phyloP scores from a whole-genome alignment of 2,329 filamentous ascomycete genomes.

The Calonectria honghensis region DNA sequence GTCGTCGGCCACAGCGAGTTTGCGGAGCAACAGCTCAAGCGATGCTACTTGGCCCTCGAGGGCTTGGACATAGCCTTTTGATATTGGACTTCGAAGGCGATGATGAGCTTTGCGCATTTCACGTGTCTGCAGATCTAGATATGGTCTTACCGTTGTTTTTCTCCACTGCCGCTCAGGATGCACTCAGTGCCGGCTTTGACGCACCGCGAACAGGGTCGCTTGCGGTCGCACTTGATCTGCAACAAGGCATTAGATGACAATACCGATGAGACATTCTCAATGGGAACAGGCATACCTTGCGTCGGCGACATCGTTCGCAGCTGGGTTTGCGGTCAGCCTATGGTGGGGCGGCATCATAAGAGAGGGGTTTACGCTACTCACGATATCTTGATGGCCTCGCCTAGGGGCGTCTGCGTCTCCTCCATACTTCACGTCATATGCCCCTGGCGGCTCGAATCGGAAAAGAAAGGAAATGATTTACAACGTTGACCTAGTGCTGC shows the following conservation, averaged over 20 bases:
- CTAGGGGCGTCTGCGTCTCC: slow-evolving; percentile 60
- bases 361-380: slow-evolving; percentile 50
- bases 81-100: slow-evolving; percentile 61
- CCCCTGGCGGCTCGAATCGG: neutral
- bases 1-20: slow-evolving; percentile 63
- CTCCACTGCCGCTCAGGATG: slow-evolving; percentile 63
- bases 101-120: slow-evolving; percentile 20
- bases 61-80: slow-evolving; percentile 68
- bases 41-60: slow-evolving; percentile 68
- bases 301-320: slow-evolving; percentile 65
- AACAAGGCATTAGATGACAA: slow-evolving; percentile 38
- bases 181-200: slow-evolving; percentile 64
- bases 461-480: slow-evolving; percentile 6
- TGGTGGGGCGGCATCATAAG: slow-evolving; percentile 27
- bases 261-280: neutral
- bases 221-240: slow-evolving; percentile 73
- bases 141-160: slow-evolving; percentile 63
- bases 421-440: slow-evolving; percentile 51
- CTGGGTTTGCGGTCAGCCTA: slow-evolving; percentile 51
- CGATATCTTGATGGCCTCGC: slow-evolving; percentile 62
- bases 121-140: slow-evolving; percentile 13
- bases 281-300: slow-evolving; percentile 60
- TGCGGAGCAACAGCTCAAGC: slow-evolving; percentile 66
- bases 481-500: neutral
- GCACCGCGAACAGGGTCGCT: slow-evolving; percentile 70